Conservation (phyloP, 2,329 filamentous ascomycete genomes). For the Tolypocladium pustulatum region DNA sequence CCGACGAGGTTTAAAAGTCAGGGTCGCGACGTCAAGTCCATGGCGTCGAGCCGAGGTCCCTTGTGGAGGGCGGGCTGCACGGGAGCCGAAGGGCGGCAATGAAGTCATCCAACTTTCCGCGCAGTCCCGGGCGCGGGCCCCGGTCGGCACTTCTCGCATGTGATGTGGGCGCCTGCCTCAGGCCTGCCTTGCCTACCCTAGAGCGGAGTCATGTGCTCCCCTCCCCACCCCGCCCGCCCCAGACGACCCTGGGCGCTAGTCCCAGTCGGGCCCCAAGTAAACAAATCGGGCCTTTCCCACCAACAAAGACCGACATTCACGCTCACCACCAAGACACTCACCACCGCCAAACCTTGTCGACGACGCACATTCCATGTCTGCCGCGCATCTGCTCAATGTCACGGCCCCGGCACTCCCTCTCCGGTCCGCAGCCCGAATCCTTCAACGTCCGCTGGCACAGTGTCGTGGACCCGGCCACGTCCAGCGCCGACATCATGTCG, state of each 20-base stretch:
- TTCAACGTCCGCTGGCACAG: constrained; percentile 25
- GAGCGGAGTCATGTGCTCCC: not conserved
- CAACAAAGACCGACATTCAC: not conserved
- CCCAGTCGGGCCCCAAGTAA: constrained; percentile 16
- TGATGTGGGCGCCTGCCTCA: not conserved
- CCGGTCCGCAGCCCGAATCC: constrained; percentile 13
- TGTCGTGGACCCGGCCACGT: constrained; percentile 22
- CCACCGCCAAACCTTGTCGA: not conserved
- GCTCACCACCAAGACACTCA: not conserved
- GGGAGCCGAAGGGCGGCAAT: not conserved
- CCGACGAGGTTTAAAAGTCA: not conserved
- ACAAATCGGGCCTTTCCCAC: constrained; percentile 10
- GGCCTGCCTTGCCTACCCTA: not conserved
- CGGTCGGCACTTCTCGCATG: not conserved
- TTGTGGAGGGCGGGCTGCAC: not conserved
- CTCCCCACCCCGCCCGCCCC: not conserved
- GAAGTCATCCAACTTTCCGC: not conserved
- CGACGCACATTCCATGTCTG: not conserved
- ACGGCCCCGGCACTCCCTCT: constrained; percentile 11
- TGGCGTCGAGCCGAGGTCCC: not conserved
- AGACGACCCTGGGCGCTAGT: constrained; percentile 8
- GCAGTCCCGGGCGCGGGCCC: not conserved
- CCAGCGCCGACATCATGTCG: constrained; percentile 33
- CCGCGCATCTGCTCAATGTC: constrained; percentile 13
- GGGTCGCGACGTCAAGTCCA: not conserved